A percentile compares a stretch with the other conserved stretches of the same genome.
Evolutionary conservation across 768 basidiomycete species (phyloP).

Genomic region (Leccinum uliginosum): DNA sequence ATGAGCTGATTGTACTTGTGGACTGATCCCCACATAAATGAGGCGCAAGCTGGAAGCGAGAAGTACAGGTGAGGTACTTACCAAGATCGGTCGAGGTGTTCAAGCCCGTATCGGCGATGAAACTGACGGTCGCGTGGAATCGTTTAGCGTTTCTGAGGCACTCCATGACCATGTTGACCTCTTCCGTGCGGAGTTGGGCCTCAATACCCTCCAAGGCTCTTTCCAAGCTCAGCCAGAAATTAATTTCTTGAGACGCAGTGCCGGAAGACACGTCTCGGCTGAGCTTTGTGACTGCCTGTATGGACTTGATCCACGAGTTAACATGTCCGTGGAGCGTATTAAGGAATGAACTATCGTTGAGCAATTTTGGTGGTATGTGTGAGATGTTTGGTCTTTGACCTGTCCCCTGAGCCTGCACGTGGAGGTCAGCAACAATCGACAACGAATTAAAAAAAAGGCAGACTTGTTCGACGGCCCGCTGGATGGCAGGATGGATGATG

Average conservation of each 20-base stretch:
- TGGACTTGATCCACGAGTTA: constrained; percentile 97
- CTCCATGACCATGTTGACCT: constrained; percentile 91
- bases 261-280: constrained; percentile 89
- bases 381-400: constrained; percentile 69
- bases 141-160: constrained; percentile 93
- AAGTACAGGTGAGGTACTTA: constrained; percentile 30
- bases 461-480: constrained; percentile 77
- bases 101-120: constrained; percentile 95
- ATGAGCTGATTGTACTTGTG: constrained; percentile 98
- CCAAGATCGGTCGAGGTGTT: constrained; percentile 90
- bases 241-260: constrained; percentile 97
- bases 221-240: constrained; percentile 97
- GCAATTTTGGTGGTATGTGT: constrained; percentile 64
- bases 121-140: constrained; percentile 95
- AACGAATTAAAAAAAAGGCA: constrained; percentile 10
- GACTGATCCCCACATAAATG: constrained; percentile 43
- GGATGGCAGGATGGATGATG: constrained; percentile 85
- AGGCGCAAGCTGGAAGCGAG: not conserved
- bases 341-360: constrained; percentile 87
- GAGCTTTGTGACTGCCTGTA: constrained; percentile 96
- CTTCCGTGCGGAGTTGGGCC: constrained; percentile 84
- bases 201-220: constrained; percentile 92
- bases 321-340: constrained; percentile 92
- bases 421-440: constrained; percentile 28
- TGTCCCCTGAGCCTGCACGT: constrained; percentile 39